Percentiles rank a stretch among this genome's conserved stretches.
Conservation (phyloP, 2,329 filamentous ascomycete species). For the Penicillium fuscoglaucum region DNA sequence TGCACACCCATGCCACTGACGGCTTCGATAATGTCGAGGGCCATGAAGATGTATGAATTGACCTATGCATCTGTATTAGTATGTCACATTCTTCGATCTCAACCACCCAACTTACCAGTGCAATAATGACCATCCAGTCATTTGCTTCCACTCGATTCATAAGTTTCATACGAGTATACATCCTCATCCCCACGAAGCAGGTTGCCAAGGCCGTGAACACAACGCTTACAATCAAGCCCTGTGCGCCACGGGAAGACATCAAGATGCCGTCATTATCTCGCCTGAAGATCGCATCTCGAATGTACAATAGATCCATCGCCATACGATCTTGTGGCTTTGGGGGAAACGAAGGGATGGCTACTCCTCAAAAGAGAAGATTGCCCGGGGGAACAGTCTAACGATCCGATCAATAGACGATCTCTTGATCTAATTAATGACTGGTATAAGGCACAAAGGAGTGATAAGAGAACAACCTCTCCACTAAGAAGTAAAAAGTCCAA, state of each 20-base stretch:
- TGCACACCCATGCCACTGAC: conserved; percentile 41
- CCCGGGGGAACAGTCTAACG: background rate
- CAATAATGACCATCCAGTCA: conserved; percentile 40
- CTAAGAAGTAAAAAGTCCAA: background rate
- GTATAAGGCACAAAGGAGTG: conserved; percentile 1
- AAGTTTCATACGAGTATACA: conserved; percentile 35
- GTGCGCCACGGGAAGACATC: conserved; percentile 29
- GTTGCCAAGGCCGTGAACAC: conserved; percentile 35
- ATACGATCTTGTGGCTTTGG: background rate
- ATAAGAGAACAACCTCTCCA: conserved; percentile 6
- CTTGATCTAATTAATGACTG: background rate
- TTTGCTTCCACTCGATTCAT: conserved; percentile 37
- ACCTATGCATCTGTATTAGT: conserved; percentile 20
- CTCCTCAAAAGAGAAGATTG: background rate
- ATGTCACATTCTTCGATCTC: background rate
- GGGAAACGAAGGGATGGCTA: background rate
- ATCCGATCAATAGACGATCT: background rate
- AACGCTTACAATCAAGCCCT: conserved; percentile 32
- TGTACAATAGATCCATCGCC: conserved; percentile 20
- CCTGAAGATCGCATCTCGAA: conserved; percentile 21
- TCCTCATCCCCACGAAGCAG: conserved; percentile 31
- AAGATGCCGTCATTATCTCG: conserved; percentile 19
- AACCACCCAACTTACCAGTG: conserved; percentile 28
- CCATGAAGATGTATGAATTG: conserved; percentile 39
- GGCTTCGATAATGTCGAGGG: conserved; percentile 35